Base-by-base conservation (phyloP, 2,329 filamentous ascomycete species). In the Neofusicoccum laricinum region DNA sequence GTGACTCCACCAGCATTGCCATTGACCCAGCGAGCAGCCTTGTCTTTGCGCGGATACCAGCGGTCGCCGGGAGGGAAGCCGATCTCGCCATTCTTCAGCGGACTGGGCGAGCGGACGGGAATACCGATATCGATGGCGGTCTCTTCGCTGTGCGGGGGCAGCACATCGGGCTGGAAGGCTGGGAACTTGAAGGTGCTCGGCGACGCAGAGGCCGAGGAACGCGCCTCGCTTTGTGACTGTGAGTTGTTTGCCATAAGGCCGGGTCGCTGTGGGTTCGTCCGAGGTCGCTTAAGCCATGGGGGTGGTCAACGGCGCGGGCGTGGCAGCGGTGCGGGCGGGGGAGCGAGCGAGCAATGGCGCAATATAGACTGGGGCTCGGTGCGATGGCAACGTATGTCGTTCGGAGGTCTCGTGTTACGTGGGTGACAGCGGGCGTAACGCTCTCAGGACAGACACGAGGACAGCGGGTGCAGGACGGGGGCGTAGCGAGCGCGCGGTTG, bases 11-110 rank as follows among this genome's bases (percentile, higher is more conserved):
- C 55, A 4, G 48, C 61, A 45, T 53, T 41, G 21, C 76, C 76
- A 68, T 79, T 77, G 43, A 77, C 71, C 75, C 81, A 79, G 25
- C 77, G 70, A 65, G 79, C 73, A 68, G 80, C 80, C 67, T 78
- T 81, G 67, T 85, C 82, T 72, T 82, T 86, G 49, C 85, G 82
- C 45, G 85, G 80, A 63, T 86, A 84, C 89, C 89, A 91, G 69
- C 83, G 80, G 67, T 88, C 85, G 63, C 77, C 74, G 30, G 76
- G 71, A 14, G 63, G 53, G 11, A 61, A 51, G 5, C 53, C 63
- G 17, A 67, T 66, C 10, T 71, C 59, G 40, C 62, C 63, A 11
- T 61, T 61, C 21, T 51, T 61, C n/a, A 61, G 59, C 41, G 59
- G 61, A 43, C 59, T 64, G 15, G 64, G 59, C 51, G 65, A 65